phyloP scores from a whole-genome alignment of 2,329 filamentous ascomycete genomes.

The Aspergillus terreus region DNA sequence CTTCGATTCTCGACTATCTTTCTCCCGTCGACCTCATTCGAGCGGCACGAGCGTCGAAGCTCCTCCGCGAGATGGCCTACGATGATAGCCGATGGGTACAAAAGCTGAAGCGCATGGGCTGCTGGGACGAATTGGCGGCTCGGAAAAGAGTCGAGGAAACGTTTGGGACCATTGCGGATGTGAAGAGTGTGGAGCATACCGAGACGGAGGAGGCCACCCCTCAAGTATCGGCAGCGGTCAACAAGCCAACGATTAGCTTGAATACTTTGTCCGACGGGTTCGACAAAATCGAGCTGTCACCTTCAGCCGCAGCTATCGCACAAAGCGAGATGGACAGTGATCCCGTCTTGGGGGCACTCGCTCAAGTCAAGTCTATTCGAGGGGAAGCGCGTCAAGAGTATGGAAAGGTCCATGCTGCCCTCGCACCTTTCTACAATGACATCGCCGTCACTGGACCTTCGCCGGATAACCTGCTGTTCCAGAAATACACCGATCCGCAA shows the following conservation, averaged over 20 bases:
- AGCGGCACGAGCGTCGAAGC: constrained; percentile 78
- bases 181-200: constrained; percentile 25
- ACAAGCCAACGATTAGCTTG: constrained; percentile 18
- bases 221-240: constrained; percentile 11
- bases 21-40: constrained; percentile 79
- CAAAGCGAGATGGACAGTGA: constrained; percentile 53
- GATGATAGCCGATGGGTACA: constrained; percentile 95
- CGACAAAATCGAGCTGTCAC: constrained; percentile 65
- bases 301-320: constrained; percentile 28
- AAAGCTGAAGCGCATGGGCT: constrained; percentile 77
- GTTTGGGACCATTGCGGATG: constrained; percentile 31
- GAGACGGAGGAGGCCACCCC: constrained; percentile 17
- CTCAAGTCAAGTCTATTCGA: constrained; percentile 70
- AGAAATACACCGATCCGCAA: constrained; percentile 81
- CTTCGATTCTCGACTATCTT: constrained; percentile 83
- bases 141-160: constrained; percentile 74
- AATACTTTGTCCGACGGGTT: constrained; percentile 65
- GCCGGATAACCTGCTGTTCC: constrained; percentile 78
- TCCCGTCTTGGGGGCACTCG: constrained; percentile 65
- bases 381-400: constrained; percentile 87
- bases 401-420: constrained; percentile 80
- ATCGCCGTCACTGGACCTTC: constrained; percentile 66
- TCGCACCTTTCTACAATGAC: constrained; percentile 87
- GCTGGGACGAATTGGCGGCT: constrained; percentile 88
- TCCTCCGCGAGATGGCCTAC: constrained; percentile 96